A percentile compares a stretch with the other conserved stretches of the same genome.
These are phyloP conservation scores for Talaromyces sp. DNA, from an alignment of 2,329 filamentous ascomycete species.

Conservation along the genomic window DNA sequence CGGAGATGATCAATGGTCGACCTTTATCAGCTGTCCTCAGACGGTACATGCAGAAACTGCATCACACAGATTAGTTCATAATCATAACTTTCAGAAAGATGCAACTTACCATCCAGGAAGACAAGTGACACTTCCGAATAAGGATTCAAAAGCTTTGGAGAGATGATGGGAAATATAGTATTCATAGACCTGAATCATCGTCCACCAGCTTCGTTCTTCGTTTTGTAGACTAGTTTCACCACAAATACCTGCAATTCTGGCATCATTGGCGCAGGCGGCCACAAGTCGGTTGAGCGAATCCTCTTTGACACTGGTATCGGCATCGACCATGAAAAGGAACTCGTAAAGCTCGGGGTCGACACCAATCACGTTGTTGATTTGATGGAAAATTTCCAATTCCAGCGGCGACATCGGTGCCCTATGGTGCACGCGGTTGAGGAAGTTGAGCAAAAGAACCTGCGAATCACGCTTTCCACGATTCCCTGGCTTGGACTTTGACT, in stretches of 20 bases:
- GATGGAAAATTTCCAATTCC: slow-evolving; percentile 97
- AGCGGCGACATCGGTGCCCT: slow-evolving; percentile 91
- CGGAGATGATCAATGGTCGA: slow-evolving; percentile 88
- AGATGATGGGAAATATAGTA: slow-evolving; percentile 99
- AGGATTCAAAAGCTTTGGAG: slow-evolving; percentile 93
- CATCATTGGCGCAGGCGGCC: slow-evolving; percentile 85
- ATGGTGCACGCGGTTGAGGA: slow-evolving; percentile 96
- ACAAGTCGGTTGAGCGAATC: slow-evolving; percentile 91
- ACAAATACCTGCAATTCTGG: slow-evolving; percentile 95
- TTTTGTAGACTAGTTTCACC: slow-evolving; percentile 96
- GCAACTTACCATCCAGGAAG: slow-evolving; percentile 89
- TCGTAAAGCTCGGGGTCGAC: slow-evolving; percentile 97
- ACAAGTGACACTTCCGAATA: slow-evolving; percentile 97
- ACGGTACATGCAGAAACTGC: slow-evolving; percentile 98
- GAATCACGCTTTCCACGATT: slow-evolving; percentile 99
- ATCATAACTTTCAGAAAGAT: neutral
- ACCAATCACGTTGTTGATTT: slow-evolving; percentile 98
- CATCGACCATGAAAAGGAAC: slow-evolving; percentile 95
- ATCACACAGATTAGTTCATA: slow-evolving; percentile 33
- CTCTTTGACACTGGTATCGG: slow-evolving; percentile 89
- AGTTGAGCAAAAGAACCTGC: slow-evolving; percentile 92
- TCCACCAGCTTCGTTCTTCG: slow-evolving; percentile 94
- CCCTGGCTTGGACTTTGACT: slow-evolving; percentile 83
- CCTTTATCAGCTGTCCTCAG: slow-evolving; percentile 90
- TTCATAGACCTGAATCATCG: slow-evolving; percentile 99